phyloP scores from a whole-genome alignment of 176 grass and related monocot species.

The Oryza coarctata region DNA sequence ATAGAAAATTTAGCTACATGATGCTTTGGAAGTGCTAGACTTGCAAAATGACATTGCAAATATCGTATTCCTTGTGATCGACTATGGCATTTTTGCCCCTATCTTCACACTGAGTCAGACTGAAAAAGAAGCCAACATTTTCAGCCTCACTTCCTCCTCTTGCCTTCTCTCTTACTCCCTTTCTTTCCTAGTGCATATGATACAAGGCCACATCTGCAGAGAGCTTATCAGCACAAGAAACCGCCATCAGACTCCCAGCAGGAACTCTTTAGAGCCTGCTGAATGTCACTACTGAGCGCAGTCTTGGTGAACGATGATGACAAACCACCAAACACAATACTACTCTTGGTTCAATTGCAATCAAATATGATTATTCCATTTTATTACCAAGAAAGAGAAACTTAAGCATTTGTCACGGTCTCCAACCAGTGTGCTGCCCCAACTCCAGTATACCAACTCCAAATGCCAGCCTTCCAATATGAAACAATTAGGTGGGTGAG shows the following conservation, averaged over 20 bases:
- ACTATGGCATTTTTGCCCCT: neutral
- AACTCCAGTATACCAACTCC: neutral
- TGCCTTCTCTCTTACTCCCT: neutral
- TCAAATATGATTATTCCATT: neutral
- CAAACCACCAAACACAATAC: conserved; percentile 9
- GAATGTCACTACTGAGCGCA: neutral
- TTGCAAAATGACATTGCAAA: neutral
- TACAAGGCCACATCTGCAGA: neutral
- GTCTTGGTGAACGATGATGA: neutral
- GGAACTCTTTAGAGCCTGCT: neutral
- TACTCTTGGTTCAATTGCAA: neutral
- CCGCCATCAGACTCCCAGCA: neutral
- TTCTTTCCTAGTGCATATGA: neutral
- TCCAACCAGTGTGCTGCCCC: neutral
- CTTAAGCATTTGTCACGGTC: neutral
- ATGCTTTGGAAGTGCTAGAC: neutral
- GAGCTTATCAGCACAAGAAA: neutral
- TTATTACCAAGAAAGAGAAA: conserved; percentile 22
- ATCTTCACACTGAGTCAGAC: neutral
- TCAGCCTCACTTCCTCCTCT: neutral
- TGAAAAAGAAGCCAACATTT: neutral
- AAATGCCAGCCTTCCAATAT: conserved; percentile 3
- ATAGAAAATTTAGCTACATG: neutral
- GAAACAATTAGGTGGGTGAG: neutral
- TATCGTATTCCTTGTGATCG: neutral